These are phyloP conservation scores for Sphaerulina musiva DNA, from an alignment of 2,329 filamentous ascomycete genomes.

Conservation along the genomic window DNA sequence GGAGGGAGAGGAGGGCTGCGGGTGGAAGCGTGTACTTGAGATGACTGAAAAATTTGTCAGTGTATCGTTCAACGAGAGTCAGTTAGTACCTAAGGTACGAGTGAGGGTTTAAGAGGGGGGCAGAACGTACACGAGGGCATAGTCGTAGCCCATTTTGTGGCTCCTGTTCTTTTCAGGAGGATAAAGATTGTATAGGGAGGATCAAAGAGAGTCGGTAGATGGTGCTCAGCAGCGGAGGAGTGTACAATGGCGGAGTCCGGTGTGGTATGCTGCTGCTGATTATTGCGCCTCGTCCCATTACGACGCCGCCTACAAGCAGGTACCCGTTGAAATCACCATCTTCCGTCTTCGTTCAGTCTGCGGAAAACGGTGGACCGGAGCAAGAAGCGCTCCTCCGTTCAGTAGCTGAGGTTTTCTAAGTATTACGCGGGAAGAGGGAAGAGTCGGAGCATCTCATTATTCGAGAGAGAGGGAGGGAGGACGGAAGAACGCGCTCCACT, in stretches of 20 bases:
- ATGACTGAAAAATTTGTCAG: conserved; percentile 43
- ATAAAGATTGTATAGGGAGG: neutral
- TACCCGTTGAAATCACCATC: neutral
- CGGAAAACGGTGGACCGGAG: too few species aligned
- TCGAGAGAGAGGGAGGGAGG: too few species aligned
- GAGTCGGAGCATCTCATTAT: too few species aligned
- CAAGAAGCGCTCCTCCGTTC: too few species aligned
- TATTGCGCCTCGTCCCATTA: conserved; percentile 7
- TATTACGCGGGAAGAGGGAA: too few species aligned
- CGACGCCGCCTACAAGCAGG: neutral
- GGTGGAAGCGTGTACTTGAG: conserved; percentile 61
- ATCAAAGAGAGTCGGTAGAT: conserved; percentile 2
- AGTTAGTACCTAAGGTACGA: too few species aligned
- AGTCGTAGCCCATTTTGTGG: conserved; percentile 52
- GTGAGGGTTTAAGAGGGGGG: neutral
- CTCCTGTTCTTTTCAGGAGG: neutral
- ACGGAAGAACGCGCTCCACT: too few species aligned
- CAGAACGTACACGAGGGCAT: conserved; percentile 53
- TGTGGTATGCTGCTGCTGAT: neutral
- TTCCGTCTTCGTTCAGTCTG: too few species aligned
- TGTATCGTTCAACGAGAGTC: too few species aligned
- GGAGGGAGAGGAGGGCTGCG: conserved; percentile 51
- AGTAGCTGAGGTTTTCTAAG: too few species aligned
- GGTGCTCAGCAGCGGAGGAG: too few species aligned
- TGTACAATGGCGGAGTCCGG: neutral